Base-by-base conservation (phyloP, 768 basidiomycete genomes). In the Antrodiella citrinella region DNA sequence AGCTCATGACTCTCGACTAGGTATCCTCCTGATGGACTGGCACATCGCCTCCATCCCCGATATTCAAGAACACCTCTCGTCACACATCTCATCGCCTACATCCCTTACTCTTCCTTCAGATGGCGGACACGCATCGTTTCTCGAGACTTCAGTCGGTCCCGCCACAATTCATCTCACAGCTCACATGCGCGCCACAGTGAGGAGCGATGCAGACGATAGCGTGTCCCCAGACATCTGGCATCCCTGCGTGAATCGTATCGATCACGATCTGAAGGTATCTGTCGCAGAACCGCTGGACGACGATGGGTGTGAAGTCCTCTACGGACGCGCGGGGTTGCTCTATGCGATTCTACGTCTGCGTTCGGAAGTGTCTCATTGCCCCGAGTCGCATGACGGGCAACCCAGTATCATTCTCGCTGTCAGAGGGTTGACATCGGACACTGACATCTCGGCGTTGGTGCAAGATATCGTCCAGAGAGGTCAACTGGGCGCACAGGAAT, bases 321-420 rank as follows among this genome's bases (percentile, higher is more conserved):
- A 81, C 57, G 79, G 78, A 2, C 77, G 78, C 44, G 77, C 77
- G 15, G 79, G 80, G 1, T 63, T 81, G 30, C 66, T 82, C 0
- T 80, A 80, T 52, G 70, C 75, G 3, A 62, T 81, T 15, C 65
- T 78, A 2, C 68, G 66, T 25, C 65, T 82, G n/a, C 69, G 75
- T 63, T 23, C 43, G 21, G 53, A 54, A 40, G 44, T 47, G 56
- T 21, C 47, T 40, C 43, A 47, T 47, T 50, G 25, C 24, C 44
- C 10, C 12, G 3, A 26, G 10, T 38, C 5, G 22, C 22, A 47
- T 3, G 51, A 42, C 3, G 9, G 23, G 13, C 9, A 40, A 41
- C 11, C 19, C 19, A 7, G 25, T 15, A 11, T 13, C 19, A 18
- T 45, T 15, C 15, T 26, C 38, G 19, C 21, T 22, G 51, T 46